Conservation (phyloP, 192 early-diverging fungal genomes). For the Coemansia sp. region DNA sequence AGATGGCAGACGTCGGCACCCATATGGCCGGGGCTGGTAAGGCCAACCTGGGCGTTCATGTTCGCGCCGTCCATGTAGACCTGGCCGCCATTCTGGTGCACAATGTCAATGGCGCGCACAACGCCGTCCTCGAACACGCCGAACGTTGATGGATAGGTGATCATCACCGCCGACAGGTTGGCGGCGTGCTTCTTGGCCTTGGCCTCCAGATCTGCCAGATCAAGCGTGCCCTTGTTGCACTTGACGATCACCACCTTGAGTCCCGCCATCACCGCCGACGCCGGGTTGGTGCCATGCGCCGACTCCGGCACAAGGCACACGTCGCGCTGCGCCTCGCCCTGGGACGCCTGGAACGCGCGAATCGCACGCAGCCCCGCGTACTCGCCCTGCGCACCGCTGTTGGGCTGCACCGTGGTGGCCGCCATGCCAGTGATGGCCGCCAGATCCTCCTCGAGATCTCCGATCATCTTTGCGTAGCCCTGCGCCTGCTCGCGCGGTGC, state of each 20-base stretch:
- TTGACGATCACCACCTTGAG: conserved; percentile 91
- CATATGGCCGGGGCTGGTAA: conserved; percentile 86
- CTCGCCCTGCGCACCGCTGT: conserved; percentile 99
- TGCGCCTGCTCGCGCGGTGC: conserved; percentile 91
- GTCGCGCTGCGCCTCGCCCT: conserved; percentile 81
- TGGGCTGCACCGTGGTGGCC: conserved; percentile 92
- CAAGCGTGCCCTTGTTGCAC: conserved; percentile 91
- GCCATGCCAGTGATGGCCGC: conserved; percentile 93
- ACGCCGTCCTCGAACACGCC: conserved; percentile 96
- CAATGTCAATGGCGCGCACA: conserved; percentile 81
- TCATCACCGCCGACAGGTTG: conserved; percentile 91
- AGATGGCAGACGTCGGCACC: conserved; percentile 99
- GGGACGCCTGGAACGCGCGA: conserved; percentile 84
- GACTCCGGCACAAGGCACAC: conserved; percentile 97
- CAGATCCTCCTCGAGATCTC: conserved; percentile 87
- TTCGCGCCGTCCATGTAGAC: conserved; percentile 99
- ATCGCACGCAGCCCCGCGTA: conserved; percentile 96
- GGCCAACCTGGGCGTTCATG: conserved; percentile 86
- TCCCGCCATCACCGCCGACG: conserved; percentile 96
- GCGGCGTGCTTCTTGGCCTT: conserved; percentile 90
- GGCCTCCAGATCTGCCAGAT: conserved; percentile 81
- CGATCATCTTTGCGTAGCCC: conserved; percentile 87
- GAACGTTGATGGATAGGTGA: conserved; percentile 99
- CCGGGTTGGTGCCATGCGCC: conserved; percentile 99
- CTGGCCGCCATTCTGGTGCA: conserved; percentile 93